Conservation (phyloP, 2,329 filamentous ascomycete species). For the Nannizziopsis barbatae region DNA sequence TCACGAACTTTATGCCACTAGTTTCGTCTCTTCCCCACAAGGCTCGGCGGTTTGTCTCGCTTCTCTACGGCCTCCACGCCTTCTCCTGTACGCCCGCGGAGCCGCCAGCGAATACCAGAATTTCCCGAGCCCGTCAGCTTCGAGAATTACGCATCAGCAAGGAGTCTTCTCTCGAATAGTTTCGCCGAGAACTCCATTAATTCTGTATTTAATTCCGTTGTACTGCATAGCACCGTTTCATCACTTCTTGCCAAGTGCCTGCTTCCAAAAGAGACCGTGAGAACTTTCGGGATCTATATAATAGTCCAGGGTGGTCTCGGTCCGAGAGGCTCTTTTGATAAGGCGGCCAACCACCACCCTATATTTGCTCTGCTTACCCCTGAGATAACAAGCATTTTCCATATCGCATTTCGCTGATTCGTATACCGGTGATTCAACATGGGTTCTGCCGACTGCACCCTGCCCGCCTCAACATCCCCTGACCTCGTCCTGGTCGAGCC, state of each 20-base stretch:
- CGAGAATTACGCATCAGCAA: background rate
- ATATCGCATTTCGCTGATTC: background rate
- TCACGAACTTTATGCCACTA: background rate
- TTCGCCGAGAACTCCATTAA: constrained; percentile 2
- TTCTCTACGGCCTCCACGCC: constrained; percentile 9
- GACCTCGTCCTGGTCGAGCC: constrained; percentile 45
- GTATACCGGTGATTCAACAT: constrained; percentile 18
- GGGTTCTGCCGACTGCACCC: constrained; percentile 28
- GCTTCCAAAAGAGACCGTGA: background rate
- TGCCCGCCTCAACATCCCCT: constrained; percentile 42
- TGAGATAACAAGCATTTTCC: background rate
- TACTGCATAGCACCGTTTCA: no score
- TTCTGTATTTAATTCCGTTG: no score
- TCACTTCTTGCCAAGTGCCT: background rate
- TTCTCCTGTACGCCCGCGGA: background rate
- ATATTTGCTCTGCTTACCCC: constrained; percentile 1
- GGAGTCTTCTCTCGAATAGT: constrained; percentile 8
- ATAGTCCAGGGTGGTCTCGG: background rate
- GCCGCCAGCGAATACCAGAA: constrained; percentile 8
- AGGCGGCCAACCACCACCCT: constrained; percentile 11
- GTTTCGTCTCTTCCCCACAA: constrained; percentile 1
- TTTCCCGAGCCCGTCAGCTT: constrained; percentile 1
- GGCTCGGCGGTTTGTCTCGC: constrained; percentile 9
- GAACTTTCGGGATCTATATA: constrained; percentile 1
- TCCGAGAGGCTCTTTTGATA: constrained; percentile 6